Evolutionary conservation across 768 basidiomycete species (phyloP), one percentile per base, ranked within the genome.

Genomic region (Hysterangium stoloniferum): DNA sequence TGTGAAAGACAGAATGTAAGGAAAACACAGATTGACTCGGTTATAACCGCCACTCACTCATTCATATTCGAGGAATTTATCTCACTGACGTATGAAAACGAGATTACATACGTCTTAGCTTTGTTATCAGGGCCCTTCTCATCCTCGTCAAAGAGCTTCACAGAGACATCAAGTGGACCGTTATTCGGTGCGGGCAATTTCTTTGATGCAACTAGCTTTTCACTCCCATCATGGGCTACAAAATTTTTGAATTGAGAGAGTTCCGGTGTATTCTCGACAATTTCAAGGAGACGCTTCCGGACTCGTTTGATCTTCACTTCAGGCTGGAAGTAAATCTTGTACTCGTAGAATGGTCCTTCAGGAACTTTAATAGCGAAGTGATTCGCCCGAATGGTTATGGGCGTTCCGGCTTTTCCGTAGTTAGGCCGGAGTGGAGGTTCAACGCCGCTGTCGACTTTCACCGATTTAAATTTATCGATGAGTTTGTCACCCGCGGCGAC

Each of bases 371-470:
- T 57, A 0, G 78, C 58, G 61, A 82, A 83, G 64, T 83, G 82
- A 59, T 84, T 85, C 19, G 82, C 71, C 1, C 84, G 71, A 13
- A 84, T 62, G 0, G 62, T 73, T 55, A 79, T 71, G 0, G 68
- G 55, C 7, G 46, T 67, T 22, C 81, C 81, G 3, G 63, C 53
- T 0, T 72, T 78, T 7, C 81, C 80, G 54, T 66, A 84, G 1
- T 77, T 78, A 1, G 80, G 78, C 17, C 80, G 72, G 5, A 77
- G 64, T 8, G 80, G 54, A 76, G 68, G 27, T n/a, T n/a, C n/a
- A n/a, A 59, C 24, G 61, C 25, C 66, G 35, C 19, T 38, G 12
- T 54, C 47, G 12, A 71, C 48, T 36, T 73, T 13, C 71, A 31
- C 6, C 71, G 71, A 59, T 40, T 66, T 67, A 61, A 71, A 73